Percentiles rank a stretch among this genome's conserved stretches.
These are phyloP conservation scores for Gracilariopsis chorda DNA, from an alignment of 23 red algal species.

Conservation along the genomic window DNA sequence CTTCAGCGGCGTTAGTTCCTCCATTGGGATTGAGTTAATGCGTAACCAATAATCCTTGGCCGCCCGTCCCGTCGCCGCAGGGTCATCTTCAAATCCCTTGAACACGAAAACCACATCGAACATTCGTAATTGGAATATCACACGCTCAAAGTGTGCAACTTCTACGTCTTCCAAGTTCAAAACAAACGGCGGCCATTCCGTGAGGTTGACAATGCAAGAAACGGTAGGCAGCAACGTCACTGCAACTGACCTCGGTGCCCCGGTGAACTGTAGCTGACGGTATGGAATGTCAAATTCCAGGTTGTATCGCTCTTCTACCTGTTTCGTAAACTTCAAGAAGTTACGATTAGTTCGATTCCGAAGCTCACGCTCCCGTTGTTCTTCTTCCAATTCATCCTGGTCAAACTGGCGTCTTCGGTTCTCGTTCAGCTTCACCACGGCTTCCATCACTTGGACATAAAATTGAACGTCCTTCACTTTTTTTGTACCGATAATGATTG, in stretches of 20 bases:
- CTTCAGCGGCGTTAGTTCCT: constrained; percentile 78
- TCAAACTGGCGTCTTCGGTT: constrained; percentile 84
- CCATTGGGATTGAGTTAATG: constrained; percentile 87
- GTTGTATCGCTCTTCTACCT: constrained; percentile 78
- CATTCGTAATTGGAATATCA: constrained; percentile 88
- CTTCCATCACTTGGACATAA: constrained; percentile 98
- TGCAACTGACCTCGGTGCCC: constrained; percentile 73
- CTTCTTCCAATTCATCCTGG: constrained; percentile 96
- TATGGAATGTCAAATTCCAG: constrained; percentile 99
- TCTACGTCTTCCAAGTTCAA: constrained; percentile 92
- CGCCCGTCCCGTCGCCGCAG: constrained; percentile 41
- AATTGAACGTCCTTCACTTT: constrained; percentile 98
- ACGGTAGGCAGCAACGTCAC: constrained; percentile 88
- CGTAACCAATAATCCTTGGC: constrained; percentile 77
- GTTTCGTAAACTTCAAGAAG: constrained; percentile 92
- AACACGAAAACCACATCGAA: constrained; percentile 99
- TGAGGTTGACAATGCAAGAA: constrained; percentile 90
- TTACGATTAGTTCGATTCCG: constrained; percentile 84
- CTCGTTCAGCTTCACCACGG: constrained; percentile 87
- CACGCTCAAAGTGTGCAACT: constrained; percentile 96
- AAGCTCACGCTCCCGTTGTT: constrained; percentile 93
- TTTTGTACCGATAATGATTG: constrained; percentile 89
- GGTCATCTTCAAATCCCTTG: constrained; percentile 86
- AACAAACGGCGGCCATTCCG: constrained; percentile 92
- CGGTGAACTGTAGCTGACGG: constrained; percentile 84